A percentile compares a stretch with the other conserved stretches of the same genome.
phyloP scores from a whole-genome alignment of 2,329 filamentous ascomycete species.

The Apiospora sp. region DNA sequence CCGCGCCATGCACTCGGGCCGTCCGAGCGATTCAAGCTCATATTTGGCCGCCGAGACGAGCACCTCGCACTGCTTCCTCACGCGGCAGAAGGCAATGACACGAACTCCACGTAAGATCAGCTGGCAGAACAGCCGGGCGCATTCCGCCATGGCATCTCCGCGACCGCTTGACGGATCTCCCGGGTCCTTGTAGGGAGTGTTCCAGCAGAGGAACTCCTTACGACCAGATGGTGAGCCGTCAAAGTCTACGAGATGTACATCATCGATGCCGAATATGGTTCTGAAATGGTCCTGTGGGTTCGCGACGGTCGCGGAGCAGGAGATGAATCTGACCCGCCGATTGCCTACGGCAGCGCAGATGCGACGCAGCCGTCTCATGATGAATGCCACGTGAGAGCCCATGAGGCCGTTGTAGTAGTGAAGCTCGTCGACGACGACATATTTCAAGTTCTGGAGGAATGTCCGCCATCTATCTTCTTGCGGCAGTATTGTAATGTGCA shows the following conservation, averaged over 20 bases:
- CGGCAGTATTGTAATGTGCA: slow-evolving; percentile 91
- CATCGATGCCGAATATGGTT: slow-evolving; percentile 88
- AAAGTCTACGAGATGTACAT: slow-evolving; percentile 84
- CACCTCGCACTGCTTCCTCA: slow-evolving; percentile 88
- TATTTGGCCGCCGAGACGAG: slow-evolving; percentile 81
- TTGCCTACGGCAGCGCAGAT: slow-evolving; percentile 94
- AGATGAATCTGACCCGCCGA: slow-evolving; percentile 84
- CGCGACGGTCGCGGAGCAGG: slow-evolving; percentile 94
- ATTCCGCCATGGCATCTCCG: slow-evolving; percentile 82
- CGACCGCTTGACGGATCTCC: slow-evolving; percentile 86
- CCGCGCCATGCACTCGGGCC: slow-evolving; percentile 76
- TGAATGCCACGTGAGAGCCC: slow-evolving; percentile 91
- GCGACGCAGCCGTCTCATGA: slow-evolving; percentile 88
- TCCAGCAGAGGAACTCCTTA: slow-evolving; percentile 98
- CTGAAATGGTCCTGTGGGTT: slow-evolving; percentile 93
- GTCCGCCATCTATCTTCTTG: slow-evolving; percentile 89
- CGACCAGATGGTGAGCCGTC: slow-evolving; percentile 92
- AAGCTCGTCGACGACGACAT: slow-evolving; percentile 90
- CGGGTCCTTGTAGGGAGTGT: slow-evolving; percentile 92
- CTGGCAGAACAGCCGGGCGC: slow-evolving; percentile 90
- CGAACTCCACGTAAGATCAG: slow-evolving; percentile 87
- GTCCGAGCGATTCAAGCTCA: slow-evolving; percentile 76
- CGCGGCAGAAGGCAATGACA: slow-evolving; percentile 90
- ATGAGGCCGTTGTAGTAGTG: slow-evolving; percentile 97
- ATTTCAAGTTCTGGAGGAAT: slow-evolving; percentile 88